Base-by-base conservation (phyloP, 1,284 basidiomycete genomes). In the Puccinia polysora region DNA sequence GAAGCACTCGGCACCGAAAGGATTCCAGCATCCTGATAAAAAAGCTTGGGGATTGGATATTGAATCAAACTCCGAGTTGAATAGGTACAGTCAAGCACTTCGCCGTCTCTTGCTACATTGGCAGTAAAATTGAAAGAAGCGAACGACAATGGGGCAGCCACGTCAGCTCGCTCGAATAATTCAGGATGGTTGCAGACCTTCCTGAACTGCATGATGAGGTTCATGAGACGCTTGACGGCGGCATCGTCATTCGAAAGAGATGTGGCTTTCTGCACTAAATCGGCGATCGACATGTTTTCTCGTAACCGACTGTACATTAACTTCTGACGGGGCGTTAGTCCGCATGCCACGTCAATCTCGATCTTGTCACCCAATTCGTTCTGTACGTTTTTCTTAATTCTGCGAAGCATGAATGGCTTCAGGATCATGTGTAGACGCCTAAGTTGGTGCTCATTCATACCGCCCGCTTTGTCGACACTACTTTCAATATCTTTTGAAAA, bases 331-430 rank as follows among this genome's bases (percentile, higher is more conserved):
- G 93, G 90, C 77, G 91, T 95, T 71, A 98, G 84, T 78, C 97
- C 93, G 75, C 97, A 92, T 77, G 90, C 91, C 55, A 98, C 85
- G 79, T 99, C 96, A 76, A 91, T 88, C 81, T 99, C 96, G 77
- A 98, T 97, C 89, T 99, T 99, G 79, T 99, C 96, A 76, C 94
- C 95, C n/a, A 99, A 85, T 81, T 99, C 96, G 80, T 98, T 98
- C 81, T 99, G 96, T 18, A 99, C 96, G 81, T 99, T 92, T 75
- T 92, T 89, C 83, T 99, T 99, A 74, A 98, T 90, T 75, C 96
- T 87, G 74, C 96, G 86, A 73, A 99, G 83, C 96, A 99, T 98
- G 84, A 99, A 99, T 10, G 96, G 96, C 80, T 98, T 97, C 77
- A 99, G 83, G 75, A 99, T 98, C 92, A 98, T 97, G 80, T 99